These are phyloP conservation scores for Phaeosphaeria sp. DNA, from an alignment of 2,329 filamentous ascomycete species.

Conservation along the genomic window DNA sequence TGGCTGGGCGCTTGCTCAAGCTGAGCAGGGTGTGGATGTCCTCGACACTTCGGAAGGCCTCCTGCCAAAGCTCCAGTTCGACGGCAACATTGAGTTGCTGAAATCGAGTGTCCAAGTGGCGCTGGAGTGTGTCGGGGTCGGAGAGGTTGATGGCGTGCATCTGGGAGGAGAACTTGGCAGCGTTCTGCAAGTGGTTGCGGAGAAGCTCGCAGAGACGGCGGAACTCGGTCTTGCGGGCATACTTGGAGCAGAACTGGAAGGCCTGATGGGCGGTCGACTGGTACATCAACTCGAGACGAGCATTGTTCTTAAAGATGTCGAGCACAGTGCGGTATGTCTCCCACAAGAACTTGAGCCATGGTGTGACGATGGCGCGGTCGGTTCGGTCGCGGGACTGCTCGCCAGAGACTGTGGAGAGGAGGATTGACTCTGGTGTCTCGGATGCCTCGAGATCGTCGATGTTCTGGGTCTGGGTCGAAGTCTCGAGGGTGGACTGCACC, in stretches of 20 bases:
- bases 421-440: slow-evolving; percentile 97
- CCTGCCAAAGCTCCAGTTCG: slow-evolving; percentile 97
- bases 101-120: slow-evolving; percentile 96
- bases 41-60: slow-evolving; percentile 98
- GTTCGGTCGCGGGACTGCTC: slow-evolving; percentile 98
- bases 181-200: slow-evolving; percentile 97
- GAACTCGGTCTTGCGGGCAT: slow-evolving; percentile 99
- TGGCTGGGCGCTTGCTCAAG: slow-evolving; percentile 95
- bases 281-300: slow-evolving; percentile 95
- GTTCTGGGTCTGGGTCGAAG: slow-evolving; percentile 73
- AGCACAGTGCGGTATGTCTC: slow-evolving; percentile 98
- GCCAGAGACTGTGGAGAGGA: slow-evolving; percentile 95
- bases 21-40: slow-evolving; percentile 97
- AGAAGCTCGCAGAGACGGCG: slow-evolving; percentile 96
- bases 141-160: slow-evolving; percentile 99
- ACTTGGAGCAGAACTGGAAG: slow-evolving; percentile 98
- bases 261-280: slow-evolving; percentile 98
- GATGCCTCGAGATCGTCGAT: slow-evolving; percentile 95
- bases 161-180: slow-evolving; percentile 97
- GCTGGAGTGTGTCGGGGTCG: slow-evolving; percentile 95
- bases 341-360: slow-evolving; percentile 99
- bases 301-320: slow-evolving; percentile 99
- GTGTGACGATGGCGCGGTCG: slow-evolving; percentile 96
- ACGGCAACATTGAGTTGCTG: slow-evolving; percentile 98
- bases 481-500: slow-evolving; percentile 86